phyloP scores from a whole-genome alignment of 768 basidiomycete species.

The Collybia mongolica region DNA sequence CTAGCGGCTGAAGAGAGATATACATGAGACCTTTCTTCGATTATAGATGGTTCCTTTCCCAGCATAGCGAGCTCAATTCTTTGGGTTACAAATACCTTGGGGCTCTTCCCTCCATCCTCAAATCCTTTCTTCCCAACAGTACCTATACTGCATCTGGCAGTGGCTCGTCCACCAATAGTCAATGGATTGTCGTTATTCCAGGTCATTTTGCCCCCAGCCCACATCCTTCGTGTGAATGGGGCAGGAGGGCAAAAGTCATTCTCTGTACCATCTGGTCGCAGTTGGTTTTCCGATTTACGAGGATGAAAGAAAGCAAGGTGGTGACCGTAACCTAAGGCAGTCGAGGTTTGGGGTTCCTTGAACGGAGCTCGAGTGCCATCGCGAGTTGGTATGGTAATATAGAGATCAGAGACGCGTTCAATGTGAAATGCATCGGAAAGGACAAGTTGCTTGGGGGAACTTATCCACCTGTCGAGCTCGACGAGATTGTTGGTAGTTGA shows the following conservation, averaged over 20 bases:
- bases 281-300: conserved; percentile 50
- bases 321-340: conserved; percentile 58
- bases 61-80: conserved; percentile 48
- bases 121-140: conserved; percentile 66
- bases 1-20: conserved; percentile 41
- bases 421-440: conserved; percentile 49
- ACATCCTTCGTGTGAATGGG: conserved; percentile 80
- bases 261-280: conserved; percentile 73
- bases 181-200: conserved; percentile 55
- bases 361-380: conserved; percentile 52
- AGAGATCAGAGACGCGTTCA: conserved; percentile 63
- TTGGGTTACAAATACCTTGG: conserved; percentile 78
- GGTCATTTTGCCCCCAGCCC: conserved; percentile 69
- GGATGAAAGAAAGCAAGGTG: conserved; percentile 77
- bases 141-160: conserved; percentile 44
- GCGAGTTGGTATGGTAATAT: conserved; percentile 70
- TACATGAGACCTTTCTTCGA: conserved; percentile 70
- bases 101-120: conserved; percentile 43
- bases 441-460: conserved; percentile 41
- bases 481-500: conserved; percentile 16
- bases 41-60: conserved; percentile 48
- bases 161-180: conserved; percentile 51
- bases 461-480: conserved; percentile 55
- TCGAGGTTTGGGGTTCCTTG: conserved; percentile 35
- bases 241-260: conserved; percentile 68